A percentile compares a stretch with the other conserved stretches of the same genome.
Evolutionary conservation across 768 basidiomycete species (phyloP).

Genomic region (Nidularia pulvinata): DNA sequence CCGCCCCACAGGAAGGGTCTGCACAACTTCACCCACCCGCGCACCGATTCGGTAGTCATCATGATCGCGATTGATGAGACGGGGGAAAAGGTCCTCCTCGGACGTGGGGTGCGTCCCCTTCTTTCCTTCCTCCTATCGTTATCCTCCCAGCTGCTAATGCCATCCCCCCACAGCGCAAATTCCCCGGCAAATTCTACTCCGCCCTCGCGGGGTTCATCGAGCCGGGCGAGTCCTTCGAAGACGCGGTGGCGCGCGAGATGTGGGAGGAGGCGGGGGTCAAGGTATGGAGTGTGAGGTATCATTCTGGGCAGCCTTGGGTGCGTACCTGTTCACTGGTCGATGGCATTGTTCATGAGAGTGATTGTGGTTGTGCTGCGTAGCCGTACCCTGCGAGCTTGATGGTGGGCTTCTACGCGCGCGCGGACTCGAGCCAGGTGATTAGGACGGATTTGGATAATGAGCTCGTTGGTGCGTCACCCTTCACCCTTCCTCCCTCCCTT

Average conservation of each 20-base stretch:
- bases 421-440: slow-evolving; percentile 71
- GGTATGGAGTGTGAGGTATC: slow-evolving; percentile 82
- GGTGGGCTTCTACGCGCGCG: slow-evolving; percentile 88
- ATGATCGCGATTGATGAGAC: slow-evolving; percentile 83
- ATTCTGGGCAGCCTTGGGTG: slow-evolving; percentile 89
- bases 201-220: slow-evolving; percentile 95
- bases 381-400: slow-evolving; percentile 91
- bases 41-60: slow-evolving; percentile 91
- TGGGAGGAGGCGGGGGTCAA: slow-evolving; percentile 97
- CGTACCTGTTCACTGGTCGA: slow-evolving; percentile 10
- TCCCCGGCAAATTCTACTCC: slow-evolving; percentile 76
- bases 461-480: slow-evolving; percentile 68
- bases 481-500: not conserved
- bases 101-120: slow-evolving; percentile 67
- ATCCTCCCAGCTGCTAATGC: too few relatives aligned
- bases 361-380: too few relatives aligned
- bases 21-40: slow-evolving; percentile 83
- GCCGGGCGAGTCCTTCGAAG: slow-evolving; percentile 93
- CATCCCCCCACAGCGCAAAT: slow-evolving; percentile 57
- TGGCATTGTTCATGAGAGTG: not conserved
- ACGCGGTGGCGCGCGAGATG: slow-evolving; percentile 89
- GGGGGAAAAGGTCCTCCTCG: slow-evolving; percentile 84
- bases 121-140: not conserved
- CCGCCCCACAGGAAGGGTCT: slow-evolving; percentile 65
- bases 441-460: slow-evolving; percentile 93